Conservation (phyloP, 2,329 filamentous ascomycete genomes). For the Fusarium gaditjirri region DNA sequence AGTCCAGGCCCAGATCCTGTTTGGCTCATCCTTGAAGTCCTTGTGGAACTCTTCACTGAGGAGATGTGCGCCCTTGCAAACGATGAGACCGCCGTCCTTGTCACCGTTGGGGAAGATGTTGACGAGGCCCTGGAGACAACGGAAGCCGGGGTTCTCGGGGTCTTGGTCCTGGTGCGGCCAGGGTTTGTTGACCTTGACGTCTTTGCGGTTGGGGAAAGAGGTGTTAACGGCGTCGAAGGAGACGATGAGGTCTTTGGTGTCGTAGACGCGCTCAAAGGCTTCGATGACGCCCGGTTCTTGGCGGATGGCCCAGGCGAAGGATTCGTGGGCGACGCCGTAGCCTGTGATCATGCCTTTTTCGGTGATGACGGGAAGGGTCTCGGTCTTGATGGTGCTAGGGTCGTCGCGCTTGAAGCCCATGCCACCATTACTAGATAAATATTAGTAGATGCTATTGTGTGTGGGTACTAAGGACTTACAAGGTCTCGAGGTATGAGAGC, state of each 20-base stretch:
- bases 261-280: slow-evolving; percentile 11
- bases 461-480: not conserved
- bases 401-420: slow-evolving; percentile 12
- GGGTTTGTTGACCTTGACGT: slow-evolving; percentile 12
- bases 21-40: not conserved
- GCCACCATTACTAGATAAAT: not conserved
- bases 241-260: slow-evolving; percentile 7
- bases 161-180: slow-evolving; percentile 16
- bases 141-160: slow-evolving; percentile 2
- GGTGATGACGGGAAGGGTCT: not conserved
- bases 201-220: slow-evolving; percentile 3
- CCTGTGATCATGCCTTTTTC: slow-evolving; percentile 18
- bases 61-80: not conserved
- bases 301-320: slow-evolving; percentile 9
- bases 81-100: not conserved
- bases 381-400: not conserved
- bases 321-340: slow-evolving; percentile 10
- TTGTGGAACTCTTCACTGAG: slow-evolving; percentile 4
- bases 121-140: slow-evolving; percentile 5
- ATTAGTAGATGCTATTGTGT: rapidly evolving
- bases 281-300: slow-evolving; percentile 7
- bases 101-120: slow-evolving; percentile 11
- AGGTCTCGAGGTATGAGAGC: slow-evolving; percentile 1
- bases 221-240: slow-evolving; percentile 14
- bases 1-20: slow-evolving; percentile 16